A percentile compares a stretch with the other conserved stretches of the same genome.
phyloP scores from a whole-genome alignment of 768 basidiomycete genomes.

The Amanita muscaria region DNA sequence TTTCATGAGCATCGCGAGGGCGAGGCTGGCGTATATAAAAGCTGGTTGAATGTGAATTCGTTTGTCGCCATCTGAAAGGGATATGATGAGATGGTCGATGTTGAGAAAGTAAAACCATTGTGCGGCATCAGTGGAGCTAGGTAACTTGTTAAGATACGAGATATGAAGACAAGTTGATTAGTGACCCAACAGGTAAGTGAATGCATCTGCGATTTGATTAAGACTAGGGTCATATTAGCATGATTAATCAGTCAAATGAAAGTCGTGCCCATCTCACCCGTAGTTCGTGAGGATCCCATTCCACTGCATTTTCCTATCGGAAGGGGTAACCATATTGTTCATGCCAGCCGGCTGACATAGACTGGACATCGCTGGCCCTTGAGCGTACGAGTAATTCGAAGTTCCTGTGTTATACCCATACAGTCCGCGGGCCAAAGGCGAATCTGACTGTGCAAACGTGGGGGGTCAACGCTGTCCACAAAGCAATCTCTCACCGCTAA shows the following conservation, averaged over 20 bases:
- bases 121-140: slow-evolving; percentile 53
- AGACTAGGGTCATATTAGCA: slow-evolving; percentile 26
- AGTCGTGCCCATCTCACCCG: slow-evolving; percentile 22
- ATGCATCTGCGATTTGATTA: slow-evolving; percentile 39
- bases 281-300: slow-evolving; percentile 28
- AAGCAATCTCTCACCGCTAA: background rate
- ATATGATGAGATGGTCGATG: slow-evolving; percentile 41
- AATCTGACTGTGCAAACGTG: slow-evolving; percentile 18
- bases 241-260: slow-evolving; percentile 9
- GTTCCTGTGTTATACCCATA: slow-evolving; percentile 29
- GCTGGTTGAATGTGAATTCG: slow-evolving; percentile 59
- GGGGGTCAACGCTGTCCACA: background rate
- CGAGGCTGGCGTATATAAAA: slow-evolving; percentile 58
- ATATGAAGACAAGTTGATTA: background rate
- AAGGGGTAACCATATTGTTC: slow-evolving; percentile 21
- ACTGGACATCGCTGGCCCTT: slow-evolving; percentile 30
- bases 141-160: background rate
- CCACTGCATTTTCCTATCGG: slow-evolving; percentile 36
- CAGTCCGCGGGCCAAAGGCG: slow-evolving; percentile 23
- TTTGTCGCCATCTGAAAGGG: slow-evolving; percentile 41
- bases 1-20: slow-evolving; percentile 62
- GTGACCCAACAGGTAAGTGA: slow-evolving; percentile 39
- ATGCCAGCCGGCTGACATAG: slow-evolving; percentile 23
- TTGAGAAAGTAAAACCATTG: slow-evolving; percentile 68
- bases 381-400: slow-evolving; percentile 30